Percentiles rank a stretch among this genome's conserved stretches.
Conservation (phyloP, 2,329 filamentous ascomycete genomes). For the Fusarium annulatum region DNA sequence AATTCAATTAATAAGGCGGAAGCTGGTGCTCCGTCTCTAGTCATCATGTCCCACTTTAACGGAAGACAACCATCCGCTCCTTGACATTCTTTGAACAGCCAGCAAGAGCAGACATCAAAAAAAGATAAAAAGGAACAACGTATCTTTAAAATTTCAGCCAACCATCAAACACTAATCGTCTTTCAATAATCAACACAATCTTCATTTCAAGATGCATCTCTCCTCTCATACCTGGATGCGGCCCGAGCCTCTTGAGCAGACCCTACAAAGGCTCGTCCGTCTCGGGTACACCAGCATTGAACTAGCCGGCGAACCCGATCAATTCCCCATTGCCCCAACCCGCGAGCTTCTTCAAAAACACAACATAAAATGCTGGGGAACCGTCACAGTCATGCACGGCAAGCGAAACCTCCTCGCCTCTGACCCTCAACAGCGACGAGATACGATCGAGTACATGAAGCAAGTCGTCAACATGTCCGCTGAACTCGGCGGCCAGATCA, state of each 20-base stretch:
- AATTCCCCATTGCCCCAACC: slow-evolving; percentile 3
- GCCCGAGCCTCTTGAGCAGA: slow-evolving; percentile 30
- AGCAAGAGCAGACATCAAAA: fast-evolving
- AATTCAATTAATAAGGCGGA: slow-evolving; percentile 7
- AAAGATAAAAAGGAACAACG: not conserved
- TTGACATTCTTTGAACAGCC: not conserved
- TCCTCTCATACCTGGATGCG: slow-evolving; percentile 40
- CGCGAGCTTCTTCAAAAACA: slow-evolving; percentile 26
- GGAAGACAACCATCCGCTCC: not conserved
- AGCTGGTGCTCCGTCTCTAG: not conserved
- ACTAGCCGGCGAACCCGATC: slow-evolving; percentile 26
- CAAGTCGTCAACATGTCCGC: slow-evolving; percentile 27
- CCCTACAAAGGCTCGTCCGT: slow-evolving; percentile 16
- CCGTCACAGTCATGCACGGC: slow-evolving; percentile 35
- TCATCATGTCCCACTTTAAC: not conserved
- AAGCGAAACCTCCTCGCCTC: slow-evolving; percentile 29
- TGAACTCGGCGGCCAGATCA: slow-evolving; percentile 26
- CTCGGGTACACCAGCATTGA: slow-evolving; percentile 35
- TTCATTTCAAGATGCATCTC: slow-evolving; percentile 23
- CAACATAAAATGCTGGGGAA: slow-evolving; percentile 30
- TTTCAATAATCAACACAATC: fast-evolving
- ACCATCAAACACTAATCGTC: fast-evolving
- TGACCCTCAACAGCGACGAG: slow-evolving; percentile 20
- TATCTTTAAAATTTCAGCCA: not conserved
- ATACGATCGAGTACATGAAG: slow-evolving; percentile 33